Conservation (phyloP, 352 stramenopile genomes). For the Phytophthora macrochlamydospora region DNA sequence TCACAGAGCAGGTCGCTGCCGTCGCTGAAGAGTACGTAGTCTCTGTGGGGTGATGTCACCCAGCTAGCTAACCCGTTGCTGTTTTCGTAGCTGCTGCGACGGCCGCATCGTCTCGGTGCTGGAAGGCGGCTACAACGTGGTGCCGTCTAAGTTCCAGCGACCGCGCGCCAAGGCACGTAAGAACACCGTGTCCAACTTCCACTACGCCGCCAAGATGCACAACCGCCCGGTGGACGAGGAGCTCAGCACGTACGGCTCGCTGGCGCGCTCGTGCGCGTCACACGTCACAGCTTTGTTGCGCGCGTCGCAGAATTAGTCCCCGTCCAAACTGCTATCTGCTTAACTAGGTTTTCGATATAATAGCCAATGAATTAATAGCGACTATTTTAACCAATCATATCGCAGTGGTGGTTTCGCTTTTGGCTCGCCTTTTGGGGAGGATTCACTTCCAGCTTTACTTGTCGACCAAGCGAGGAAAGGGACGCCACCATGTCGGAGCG, state of each 20-base stretch:
- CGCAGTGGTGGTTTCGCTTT: not conserved
- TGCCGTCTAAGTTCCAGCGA: constrained; percentile 50
- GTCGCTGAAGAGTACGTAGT: constrained; percentile 91
- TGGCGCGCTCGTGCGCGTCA: constrained; percentile 62
- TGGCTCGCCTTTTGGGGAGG: constrained; percentile 6
- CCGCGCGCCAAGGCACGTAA: constrained; percentile 36
- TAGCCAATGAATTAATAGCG: constrained; percentile 5
- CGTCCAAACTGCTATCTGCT: not conserved
- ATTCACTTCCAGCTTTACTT: constrained; percentile 31
- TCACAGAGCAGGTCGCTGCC: constrained; percentile 83
- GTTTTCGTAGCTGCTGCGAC: constrained; percentile 71
- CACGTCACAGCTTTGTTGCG: constrained; percentile 64
- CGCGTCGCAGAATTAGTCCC: constrained; percentile 35
- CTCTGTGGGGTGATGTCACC: not conserved
- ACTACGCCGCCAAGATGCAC: constrained; percentile 53
- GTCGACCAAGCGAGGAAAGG: constrained; percentile 9
- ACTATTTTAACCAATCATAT: constrained; percentile 4
- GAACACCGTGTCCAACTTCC: constrained; percentile 53
- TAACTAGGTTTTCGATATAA: not conserved
- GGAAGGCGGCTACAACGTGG: constrained; percentile 93
- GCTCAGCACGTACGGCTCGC: constrained; percentile 55
- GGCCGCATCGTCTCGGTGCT: constrained; percentile 95
- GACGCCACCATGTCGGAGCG: constrained; percentile 84
- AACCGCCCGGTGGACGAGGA: constrained; percentile 61
- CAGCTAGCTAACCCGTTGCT: constrained; percentile 6